These are phyloP conservation scores for Leccinum fibrillosum DNA, from an alignment of 768 basidiomycete genomes.

Conservation along the genomic window DNA sequence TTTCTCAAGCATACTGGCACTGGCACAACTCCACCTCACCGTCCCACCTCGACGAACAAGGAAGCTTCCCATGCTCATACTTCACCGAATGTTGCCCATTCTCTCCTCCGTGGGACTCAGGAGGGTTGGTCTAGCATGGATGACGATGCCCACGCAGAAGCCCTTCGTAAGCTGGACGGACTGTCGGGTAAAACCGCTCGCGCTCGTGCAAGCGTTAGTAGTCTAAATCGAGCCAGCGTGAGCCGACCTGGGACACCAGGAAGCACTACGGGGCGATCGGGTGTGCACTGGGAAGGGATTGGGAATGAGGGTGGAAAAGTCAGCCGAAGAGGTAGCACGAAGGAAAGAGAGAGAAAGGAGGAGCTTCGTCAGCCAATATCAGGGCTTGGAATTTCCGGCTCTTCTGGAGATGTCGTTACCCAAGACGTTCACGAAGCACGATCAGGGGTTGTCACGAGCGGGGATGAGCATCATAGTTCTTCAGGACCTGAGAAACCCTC, in stretches of 20 bases:
- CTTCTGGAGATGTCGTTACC: conserved; percentile 31
- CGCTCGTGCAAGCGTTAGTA: conserved; percentile 73
- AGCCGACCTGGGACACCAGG: conserved; percentile 77
- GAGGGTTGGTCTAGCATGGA: conserved; percentile 88
- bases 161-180: conserved; percentile 90
- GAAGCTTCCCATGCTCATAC: conserved; percentile 40
- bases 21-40: conserved; percentile 35
- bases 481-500: conserved; percentile 58
- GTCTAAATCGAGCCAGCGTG: conserved; percentile 60
- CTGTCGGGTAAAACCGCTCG: conserved; percentile 72
- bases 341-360: conserved; percentile 47
- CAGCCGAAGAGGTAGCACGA: conserved; percentile 36
- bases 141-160: conserved; percentile 87
- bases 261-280: conserved; percentile 44
- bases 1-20: conserved; percentile 60
- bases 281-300: conserved; percentile 76
- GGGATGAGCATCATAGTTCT: conserved; percentile 53
- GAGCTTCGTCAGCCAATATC: conserved; percentile 24
- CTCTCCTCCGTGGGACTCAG: conserved; percentile 80
- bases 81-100: conserved; percentile 73
- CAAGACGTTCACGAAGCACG: conserved; percentile 42
- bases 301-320: conserved; percentile 35
- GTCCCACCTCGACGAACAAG: conserved; percentile 38
- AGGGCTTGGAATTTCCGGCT: conserved; percentile 35
- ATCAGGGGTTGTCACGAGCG: conserved; percentile 45